These are phyloP conservation scores for Aulographum hederae DNA, from an alignment of 2,329 filamentous ascomycete genomes.

Conservation along the genomic window DNA sequence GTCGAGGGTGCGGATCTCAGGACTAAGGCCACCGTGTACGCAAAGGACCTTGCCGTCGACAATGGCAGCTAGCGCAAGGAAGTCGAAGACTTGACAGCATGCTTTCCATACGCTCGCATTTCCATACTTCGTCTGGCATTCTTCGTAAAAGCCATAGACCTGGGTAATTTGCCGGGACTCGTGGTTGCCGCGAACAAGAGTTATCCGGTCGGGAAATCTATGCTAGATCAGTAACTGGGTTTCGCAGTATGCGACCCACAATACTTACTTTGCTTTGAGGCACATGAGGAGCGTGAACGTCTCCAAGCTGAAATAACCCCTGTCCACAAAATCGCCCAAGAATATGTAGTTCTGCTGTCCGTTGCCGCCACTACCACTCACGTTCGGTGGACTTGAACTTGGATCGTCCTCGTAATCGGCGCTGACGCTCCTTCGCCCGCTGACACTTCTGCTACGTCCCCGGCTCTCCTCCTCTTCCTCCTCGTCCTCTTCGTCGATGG, in stretches of 20 bases:
- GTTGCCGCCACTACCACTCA: conserved; percentile 24
- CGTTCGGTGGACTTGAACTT: conserved; percentile 13
- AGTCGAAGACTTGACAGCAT: conserved; percentile 97
- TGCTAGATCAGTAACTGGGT: conserved; percentile 2
- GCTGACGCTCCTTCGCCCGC: conserved; percentile 18
- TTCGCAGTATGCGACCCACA: not conserved
- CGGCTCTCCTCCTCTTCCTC: conserved; percentile 29
- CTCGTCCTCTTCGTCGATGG: conserved; percentile 28
- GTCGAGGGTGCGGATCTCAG: conserved; percentile 91
- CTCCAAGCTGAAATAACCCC: conserved; percentile 57
- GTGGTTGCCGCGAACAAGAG: conserved; percentile 67
- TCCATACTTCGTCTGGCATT: conserved; percentile 96
- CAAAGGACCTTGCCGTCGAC: conserved; percentile 99
- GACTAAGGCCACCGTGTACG: conserved; percentile 87
- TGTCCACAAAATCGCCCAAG: conserved; percentile 55
- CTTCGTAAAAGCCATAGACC: conserved; percentile 98
- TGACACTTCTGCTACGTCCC: conserved; percentile 21
- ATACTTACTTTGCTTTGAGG: conserved; percentile 47
- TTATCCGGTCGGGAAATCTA: conserved; percentile 54
- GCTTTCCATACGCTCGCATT: conserved; percentile 99
- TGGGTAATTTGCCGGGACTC: conserved; percentile 98
- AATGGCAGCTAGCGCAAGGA: conserved; percentile 86
- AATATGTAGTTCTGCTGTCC: conserved; percentile 55
- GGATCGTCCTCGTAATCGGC: conserved; percentile 22
- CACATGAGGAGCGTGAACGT: conserved; percentile 57